A percentile compares a stretch with the other conserved stretches of the same genome.
phyloP scores from a whole-genome alignment of 352 stramenopile species.

The Pythium phragmiticola region DNA sequence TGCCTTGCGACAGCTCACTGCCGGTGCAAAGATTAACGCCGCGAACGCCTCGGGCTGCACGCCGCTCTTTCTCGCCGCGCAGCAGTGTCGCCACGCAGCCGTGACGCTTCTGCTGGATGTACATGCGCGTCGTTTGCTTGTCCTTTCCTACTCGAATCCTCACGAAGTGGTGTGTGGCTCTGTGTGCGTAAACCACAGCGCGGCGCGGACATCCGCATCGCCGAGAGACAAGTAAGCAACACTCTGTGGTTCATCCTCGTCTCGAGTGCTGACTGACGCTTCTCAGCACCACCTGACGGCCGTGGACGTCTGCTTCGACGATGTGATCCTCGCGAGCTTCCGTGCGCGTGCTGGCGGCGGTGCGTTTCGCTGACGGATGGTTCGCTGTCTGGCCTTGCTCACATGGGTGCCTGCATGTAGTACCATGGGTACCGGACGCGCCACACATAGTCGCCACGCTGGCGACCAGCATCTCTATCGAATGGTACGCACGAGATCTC shows the following conservation, averaged over 20 bases:
- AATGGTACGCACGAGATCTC: conserved; percentile 30
- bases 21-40: conserved; percentile 55
- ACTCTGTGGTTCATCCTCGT: too few species aligned
- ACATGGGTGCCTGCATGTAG: conserved; percentile 17
- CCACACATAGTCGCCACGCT: conserved; percentile 24
- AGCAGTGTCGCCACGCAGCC: conserved; percentile 49
- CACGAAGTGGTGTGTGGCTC: neutral
- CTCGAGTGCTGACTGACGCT: too few species aligned
- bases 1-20: conserved; percentile 29
- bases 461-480: conserved; percentile 30
- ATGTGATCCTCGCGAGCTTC: conserved; percentile 47
- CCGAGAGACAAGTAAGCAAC: conserved; percentile 43
- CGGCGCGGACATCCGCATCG: conserved; percentile 46
- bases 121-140: neutral
- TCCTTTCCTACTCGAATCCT: neutral
- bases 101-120: conserved; percentile 59
- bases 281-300: conserved; percentile 54
- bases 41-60: conserved; percentile 60
- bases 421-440: conserved; percentile 32
- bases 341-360: conserved; percentile 37
- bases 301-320: conserved; percentile 53
- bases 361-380: conserved; percentile 20
- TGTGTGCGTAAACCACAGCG: conserved; percentile 29
- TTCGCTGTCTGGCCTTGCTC: neutral
- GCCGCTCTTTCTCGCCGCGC: conserved; percentile 64